phyloP scores from a whole-genome alignment of 1,139 yeast species.

The Kodamaea arcana region DNA sequence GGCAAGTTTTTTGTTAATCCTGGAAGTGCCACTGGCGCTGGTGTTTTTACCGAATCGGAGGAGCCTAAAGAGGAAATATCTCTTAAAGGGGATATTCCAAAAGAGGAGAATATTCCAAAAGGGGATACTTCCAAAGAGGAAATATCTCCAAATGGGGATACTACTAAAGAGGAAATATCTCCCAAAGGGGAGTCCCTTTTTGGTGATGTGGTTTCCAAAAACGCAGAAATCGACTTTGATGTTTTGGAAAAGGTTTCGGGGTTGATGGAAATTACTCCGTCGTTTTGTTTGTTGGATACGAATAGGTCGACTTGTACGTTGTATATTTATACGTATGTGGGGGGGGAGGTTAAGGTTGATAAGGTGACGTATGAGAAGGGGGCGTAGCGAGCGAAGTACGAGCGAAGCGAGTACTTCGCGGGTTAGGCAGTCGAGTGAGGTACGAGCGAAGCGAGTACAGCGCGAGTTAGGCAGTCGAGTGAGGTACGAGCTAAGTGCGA shows the following conservation, averaged over 20 bases:
- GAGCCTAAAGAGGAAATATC: constrained; percentile 44
- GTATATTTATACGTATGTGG: constrained; percentile 77
- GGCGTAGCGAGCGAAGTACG: not conserved
- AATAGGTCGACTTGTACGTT: constrained; percentile 74
- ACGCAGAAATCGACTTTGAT: constrained; percentile 15
- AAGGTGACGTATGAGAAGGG: constrained; percentile 78
- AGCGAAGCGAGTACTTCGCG: not conserved
- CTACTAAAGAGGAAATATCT: constrained; percentile 23
- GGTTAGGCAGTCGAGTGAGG: not conserved
- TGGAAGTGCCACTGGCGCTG: constrained; percentile 86
- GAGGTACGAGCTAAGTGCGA: not conserved
- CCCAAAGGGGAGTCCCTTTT: constrained; percentile 7
- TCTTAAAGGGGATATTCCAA: constrained; percentile 27
- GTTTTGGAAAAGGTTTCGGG: constrained; percentile 15
- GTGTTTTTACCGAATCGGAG: constrained; percentile 32
- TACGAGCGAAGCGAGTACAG: not conserved
- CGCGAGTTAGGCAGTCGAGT: not conserved
- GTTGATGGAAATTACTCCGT: constrained; percentile 51
- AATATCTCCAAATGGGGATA: constrained; percentile 6
- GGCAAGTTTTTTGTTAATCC: constrained; percentile 93
- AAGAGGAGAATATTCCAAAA: constrained; percentile 5
- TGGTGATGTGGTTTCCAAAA: constrained; percentile 11
- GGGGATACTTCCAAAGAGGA: constrained; percentile 1
- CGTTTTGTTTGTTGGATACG: constrained; percentile 83
- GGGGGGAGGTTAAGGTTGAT: constrained; percentile 87